Base-by-base conservation (phyloP, 2,329 filamentous ascomycete species). In the Diaporthe ampelina region DNA sequence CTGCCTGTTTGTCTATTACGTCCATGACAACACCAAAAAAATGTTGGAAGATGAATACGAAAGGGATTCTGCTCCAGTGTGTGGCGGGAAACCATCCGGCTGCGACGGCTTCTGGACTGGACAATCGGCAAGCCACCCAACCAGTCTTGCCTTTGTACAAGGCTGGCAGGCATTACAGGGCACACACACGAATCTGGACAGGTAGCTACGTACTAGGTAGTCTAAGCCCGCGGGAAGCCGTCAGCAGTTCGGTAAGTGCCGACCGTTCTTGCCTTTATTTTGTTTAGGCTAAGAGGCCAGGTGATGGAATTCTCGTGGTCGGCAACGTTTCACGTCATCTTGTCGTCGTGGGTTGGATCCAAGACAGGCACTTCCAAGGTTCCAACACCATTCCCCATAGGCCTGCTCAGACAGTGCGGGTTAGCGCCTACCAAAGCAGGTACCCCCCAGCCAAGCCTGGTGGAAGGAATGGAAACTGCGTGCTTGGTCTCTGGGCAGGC, bases 241-340 rank as follows among this genome's bases (percentile, higher is more conserved):
- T 67, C 45, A 37, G 61, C 61, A 67, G 21, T 26, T n/a, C 29
- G 11, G 26, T 21, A 40, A 21, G 45, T 52, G 9, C 48, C 61
- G 29, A n/a, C 32, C 61, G 45, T 32, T 4, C 63, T 54, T 40
- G 13, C 29, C 48, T 21, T 10, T 24, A 4, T 50, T 54, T 40
- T 54, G 29, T 52, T 67, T 67, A 67, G 61, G 61, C 61, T 67
- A 26, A 45, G 13, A 43, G 13, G 40, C 13, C 40, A 67, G 61
- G 61, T 29, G 35, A 26, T 67, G 45, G 24, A 19, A 52, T 37
- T 52, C 3, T 67, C n/a, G 24, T 37, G 32, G 29, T 67, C 61
- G 61, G 45, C 29, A 67, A 52, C 52, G 45, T 67, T 67, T 52
- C 61, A 67, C 61, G 61, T 68, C 63, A 68, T 68, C 21, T 40